Percentiles rank a stretch among this genome's conserved stretches.
Evolutionary conservation across 768 basidiomycete species (phyloP).

Genomic region (Polyporus arcularius): DNA sequence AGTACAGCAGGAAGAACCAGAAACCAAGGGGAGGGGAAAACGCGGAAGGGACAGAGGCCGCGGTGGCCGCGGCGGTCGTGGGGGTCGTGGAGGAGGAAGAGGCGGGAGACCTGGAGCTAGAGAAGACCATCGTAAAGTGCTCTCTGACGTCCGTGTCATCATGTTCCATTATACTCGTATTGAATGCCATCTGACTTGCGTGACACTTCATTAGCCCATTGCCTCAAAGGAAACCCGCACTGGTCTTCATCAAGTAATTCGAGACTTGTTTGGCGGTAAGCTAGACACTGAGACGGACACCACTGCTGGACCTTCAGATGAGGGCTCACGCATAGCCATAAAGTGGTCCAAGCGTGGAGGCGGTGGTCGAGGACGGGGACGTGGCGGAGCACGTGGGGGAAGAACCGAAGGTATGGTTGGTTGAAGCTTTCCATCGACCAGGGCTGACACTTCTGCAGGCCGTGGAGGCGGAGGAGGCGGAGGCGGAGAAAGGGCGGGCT

Average conservation of each 20-base stretch:
- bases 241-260: constrained; percentile 76
- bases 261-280: constrained; percentile 80
- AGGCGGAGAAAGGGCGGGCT: constrained; percentile 59
- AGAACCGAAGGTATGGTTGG: constrained; percentile 14
- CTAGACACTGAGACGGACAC: constrained; percentile 81
- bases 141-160: constrained; percentile 70
- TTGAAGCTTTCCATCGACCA: not conserved
- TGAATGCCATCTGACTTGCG: constrained; percentile 7
- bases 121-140: constrained; percentile 72
- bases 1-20: constrained; percentile 24
- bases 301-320: constrained; percentile 49
- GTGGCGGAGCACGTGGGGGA: constrained; percentile 35
- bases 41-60: constrained; percentile 43
- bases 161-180: constrained; percentile 11
- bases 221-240: constrained; percentile 78
- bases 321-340: constrained; percentile 76
- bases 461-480: constrained; percentile 19
- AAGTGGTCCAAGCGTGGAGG: constrained; percentile 65
- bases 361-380: constrained; percentile 49
- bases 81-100: constrained; percentile 44
- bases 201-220: constrained; percentile 61
- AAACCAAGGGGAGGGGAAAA: constrained; percentile 36
- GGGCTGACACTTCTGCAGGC: not conserved
- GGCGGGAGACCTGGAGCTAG: constrained; percentile 43
- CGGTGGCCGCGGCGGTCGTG: constrained; percentile 49